Conservation (phyloP, 108 stramenopile genomes). For the Hondaea fermentalgiana region DNA sequence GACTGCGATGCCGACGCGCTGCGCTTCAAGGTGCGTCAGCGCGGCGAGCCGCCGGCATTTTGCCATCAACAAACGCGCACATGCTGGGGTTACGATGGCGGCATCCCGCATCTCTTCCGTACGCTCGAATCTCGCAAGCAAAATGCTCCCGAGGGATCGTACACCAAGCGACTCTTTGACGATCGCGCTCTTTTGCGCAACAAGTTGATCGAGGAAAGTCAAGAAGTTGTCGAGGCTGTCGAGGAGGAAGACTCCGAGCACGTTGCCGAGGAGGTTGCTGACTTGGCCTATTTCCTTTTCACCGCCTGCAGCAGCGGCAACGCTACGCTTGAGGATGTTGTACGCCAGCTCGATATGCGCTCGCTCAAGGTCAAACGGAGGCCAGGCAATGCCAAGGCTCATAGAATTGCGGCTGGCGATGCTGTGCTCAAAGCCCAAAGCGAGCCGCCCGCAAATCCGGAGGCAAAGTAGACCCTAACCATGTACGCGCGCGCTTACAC, state of each 20-base stretch:
- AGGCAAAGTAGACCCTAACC: background rate
- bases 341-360: slow-evolving; percentile 61
- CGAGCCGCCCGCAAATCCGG: background rate
- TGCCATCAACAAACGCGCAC: slow-evolving; percentile 79
- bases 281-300: slow-evolving; percentile 93
- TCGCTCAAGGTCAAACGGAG: slow-evolving; percentile 83
- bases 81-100: slow-evolving; percentile 77
- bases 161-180: slow-evolving; percentile 89
- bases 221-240: slow-evolving; percentile 82
- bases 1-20: slow-evolving; percentile 95
- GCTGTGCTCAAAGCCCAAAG: slow-evolving; percentile 55
- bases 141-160: slow-evolving; percentile 79
- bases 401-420: slow-evolving; percentile 75
- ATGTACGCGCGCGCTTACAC: background rate
- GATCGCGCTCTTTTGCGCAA: slow-evolving; percentile 72
- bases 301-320: slow-evolving; percentile 78
- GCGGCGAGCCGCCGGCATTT: slow-evolving; percentile 64
- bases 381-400: slow-evolving; percentile 81
- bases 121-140: slow-evolving; percentile 61
- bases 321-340: slow-evolving; percentile 81
- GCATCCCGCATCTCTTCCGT: slow-evolving; percentile 71
- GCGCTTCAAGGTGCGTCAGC: slow-evolving; percentile 77
- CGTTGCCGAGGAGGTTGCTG: slow-evolving; percentile 87
- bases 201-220: slow-evolving; percentile 96
- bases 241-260: slow-evolving; percentile 51